Percentiles rank a stretch among this genome's conserved stretches.
phyloP scores from a whole-genome alignment of 2,329 filamentous ascomycete genomes.

The Colletotrichum australisinense region DNA sequence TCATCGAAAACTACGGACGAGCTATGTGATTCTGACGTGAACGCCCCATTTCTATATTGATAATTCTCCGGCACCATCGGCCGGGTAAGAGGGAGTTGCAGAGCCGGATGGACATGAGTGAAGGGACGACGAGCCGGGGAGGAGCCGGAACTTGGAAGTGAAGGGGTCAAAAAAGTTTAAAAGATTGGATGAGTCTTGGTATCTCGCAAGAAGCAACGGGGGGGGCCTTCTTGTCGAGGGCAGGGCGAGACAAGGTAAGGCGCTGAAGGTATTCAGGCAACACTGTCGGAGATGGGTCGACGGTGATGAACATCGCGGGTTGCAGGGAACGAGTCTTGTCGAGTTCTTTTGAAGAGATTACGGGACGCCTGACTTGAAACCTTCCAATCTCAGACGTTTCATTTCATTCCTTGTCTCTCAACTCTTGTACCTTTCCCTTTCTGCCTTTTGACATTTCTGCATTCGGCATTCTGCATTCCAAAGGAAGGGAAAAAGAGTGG shows the following conservation, averaged over 20 bases:
- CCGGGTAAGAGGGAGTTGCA: neutral
- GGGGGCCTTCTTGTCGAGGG: neutral
- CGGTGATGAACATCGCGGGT: neutral
- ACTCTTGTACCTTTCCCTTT: neutral
- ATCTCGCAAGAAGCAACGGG: neutral
- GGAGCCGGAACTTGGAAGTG: too few species aligned
- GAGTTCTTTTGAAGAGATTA: neutral
- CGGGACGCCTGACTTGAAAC: neutral
- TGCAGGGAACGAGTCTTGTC: neutral
- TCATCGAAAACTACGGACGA: neutral
- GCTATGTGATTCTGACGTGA: neutral
- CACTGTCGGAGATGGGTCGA: neutral
- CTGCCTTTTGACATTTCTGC: neutral
- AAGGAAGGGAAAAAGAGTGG: neutral
- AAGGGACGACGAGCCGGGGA: neutral
- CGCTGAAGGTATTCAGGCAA: neutral
- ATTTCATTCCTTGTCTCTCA: neutral
- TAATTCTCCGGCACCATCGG: neutral
- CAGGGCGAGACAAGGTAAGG: neutral
- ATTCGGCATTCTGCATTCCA: neutral
- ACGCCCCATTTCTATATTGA: too few species aligned
- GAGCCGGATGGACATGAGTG: neutral
- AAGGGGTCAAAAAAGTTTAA: neutral
- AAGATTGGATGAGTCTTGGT: neutral
- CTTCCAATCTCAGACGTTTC: neutral